Conservation (phyloP, 805 yeast species). For the Naumovozyma dairenensis region DNA sequence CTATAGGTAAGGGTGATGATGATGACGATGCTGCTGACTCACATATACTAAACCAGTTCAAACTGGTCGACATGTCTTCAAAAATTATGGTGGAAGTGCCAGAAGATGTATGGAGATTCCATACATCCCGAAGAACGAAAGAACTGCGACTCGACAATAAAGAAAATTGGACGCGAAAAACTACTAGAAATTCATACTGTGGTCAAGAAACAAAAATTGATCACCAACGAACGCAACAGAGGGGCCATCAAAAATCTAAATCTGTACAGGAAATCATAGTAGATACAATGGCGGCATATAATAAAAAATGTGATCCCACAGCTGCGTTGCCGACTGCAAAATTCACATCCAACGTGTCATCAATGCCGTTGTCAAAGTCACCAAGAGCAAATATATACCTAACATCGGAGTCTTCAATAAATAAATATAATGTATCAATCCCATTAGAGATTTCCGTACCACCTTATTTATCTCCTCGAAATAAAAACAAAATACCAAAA, state of each 20-base stretch:
- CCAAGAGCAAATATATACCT: slow-evolving; percentile 19
- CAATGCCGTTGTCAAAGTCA: slow-evolving; percentile 2
- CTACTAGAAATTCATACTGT: too few relatives aligned
- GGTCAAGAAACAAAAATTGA: too few relatives aligned
- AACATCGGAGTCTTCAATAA: slow-evolving; percentile 30
- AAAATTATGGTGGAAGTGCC: slow-evolving; percentile 26
- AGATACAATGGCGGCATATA: slow-evolving; percentile 15
- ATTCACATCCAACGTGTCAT: slow-evolving; percentile 14
- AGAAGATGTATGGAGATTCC: slow-evolving; percentile 24
- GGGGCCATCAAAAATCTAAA: slow-evolving; percentile 9
- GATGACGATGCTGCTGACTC: not conserved
- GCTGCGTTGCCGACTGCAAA: not conserved
- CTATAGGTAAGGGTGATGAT: not conserved
- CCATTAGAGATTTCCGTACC: slow-evolving; percentile 32
- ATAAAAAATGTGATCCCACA: not conserved
- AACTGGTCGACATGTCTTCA: slow-evolving; percentile 19
- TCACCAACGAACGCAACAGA: too few relatives aligned
- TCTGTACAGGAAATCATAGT: slow-evolving; percentile 25
- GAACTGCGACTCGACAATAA: too few relatives aligned
- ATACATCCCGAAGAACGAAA: slow-evolving; percentile 5
- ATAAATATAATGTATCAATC: slow-evolving; percentile 27
- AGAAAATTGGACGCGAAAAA: too few relatives aligned
- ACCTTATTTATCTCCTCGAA: slow-evolving; percentile 30
- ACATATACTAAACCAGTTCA: not conserved
- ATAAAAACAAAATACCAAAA: slow-evolving; percentile 19